Percentiles rank a stretch among this genome's conserved stretches.
phyloP scores from a whole-genome alignment of 2,329 filamentous ascomycete genomes.

The Gnomoniopsis smithogilvyi region DNA sequence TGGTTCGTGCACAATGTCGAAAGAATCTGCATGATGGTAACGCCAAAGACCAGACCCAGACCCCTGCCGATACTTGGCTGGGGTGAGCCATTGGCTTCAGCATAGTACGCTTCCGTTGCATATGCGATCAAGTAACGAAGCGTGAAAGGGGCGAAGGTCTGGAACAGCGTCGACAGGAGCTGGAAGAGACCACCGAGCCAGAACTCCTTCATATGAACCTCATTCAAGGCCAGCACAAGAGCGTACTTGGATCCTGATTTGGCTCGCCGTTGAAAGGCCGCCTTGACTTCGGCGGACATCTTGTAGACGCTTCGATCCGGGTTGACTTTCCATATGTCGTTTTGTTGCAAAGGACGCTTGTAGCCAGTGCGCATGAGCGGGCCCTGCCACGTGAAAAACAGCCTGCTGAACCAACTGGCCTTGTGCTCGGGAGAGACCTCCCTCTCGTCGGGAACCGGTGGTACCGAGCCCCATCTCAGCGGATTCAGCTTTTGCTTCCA shows the following conservation, averaged over 20 bases:
- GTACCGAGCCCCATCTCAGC: constrained; percentile 54
- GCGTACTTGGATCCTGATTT: constrained; percentile 68
- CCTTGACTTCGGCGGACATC: constrained; percentile 63
- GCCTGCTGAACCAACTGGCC: constrained; percentile 69
- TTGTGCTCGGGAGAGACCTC: constrained; percentile 64
- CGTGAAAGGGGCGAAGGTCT: constrained; percentile 81
- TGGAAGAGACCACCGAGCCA: constrained; percentile 78
- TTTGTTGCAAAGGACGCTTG: constrained; percentile 74
- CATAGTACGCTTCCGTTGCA: constrained; percentile 73
- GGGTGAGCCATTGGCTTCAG: constrained; percentile 45
- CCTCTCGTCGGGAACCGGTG: constrained; percentile 53
- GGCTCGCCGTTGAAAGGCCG: constrained; percentile 66
- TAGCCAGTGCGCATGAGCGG: constrained; percentile 88
- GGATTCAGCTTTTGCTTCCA: constrained; percentile 65
- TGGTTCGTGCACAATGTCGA: constrained; percentile 83
- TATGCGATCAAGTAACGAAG: constrained; percentile 86
- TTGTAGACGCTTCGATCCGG: constrained; percentile 70
- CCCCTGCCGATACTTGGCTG: constrained; percentile 71
- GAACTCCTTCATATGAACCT: constrained; percentile 83
- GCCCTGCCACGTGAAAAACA: constrained; percentile 89
- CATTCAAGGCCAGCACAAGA: constrained; percentile 76
- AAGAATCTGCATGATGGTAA: constrained; percentile 79
- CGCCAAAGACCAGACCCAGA: constrained; percentile 78
- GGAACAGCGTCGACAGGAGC: constrained; percentile 67
- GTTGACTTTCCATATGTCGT: constrained; percentile 88